Conservation (phyloP, 306 rosid genomes). For the Alnus rubra region DNA sequence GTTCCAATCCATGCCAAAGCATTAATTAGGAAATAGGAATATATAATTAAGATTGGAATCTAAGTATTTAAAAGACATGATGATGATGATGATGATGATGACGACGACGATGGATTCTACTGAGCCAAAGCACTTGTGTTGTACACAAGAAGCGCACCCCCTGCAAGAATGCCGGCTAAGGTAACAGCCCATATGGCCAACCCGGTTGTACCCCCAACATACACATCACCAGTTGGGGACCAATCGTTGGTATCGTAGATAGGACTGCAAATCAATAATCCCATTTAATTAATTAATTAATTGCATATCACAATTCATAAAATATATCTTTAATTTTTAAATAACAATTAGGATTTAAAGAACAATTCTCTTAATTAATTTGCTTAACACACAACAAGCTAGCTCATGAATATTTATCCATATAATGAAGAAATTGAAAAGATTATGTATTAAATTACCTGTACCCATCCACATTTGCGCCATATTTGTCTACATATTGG, state of each 20-base stretch:
- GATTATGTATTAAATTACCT: slow-evolving; percentile 48
- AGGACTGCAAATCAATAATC: slow-evolving; percentile 57
- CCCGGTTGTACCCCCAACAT: slow-evolving; percentile 81
- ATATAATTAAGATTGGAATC: slow-evolving; percentile 20
- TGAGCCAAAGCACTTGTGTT: slow-evolving; percentile 92
- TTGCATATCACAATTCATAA: too few species aligned
- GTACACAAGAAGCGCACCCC: slow-evolving; percentile 97
- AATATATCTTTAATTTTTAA: too few species aligned
- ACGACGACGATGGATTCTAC: slow-evolving; percentile 55
- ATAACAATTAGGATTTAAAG: too few species aligned
- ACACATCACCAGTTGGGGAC: slow-evolving; percentile 84
- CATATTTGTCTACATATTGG: slow-evolving; percentile 95
- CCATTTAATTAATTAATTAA: neutral
- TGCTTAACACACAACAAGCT: too few species aligned
- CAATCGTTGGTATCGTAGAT: slow-evolving; percentile 72
- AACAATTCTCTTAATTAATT: too few species aligned
- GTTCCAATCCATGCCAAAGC: slow-evolving; percentile 22
- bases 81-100: too few species aligned
- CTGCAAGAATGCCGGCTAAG: slow-evolving; percentile 78
- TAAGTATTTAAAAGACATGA: slow-evolving; percentile 25
- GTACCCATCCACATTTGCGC: slow-evolving; percentile 99
- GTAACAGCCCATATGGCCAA: slow-evolving; percentile 98
- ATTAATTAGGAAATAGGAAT: slow-evolving; percentile 17
- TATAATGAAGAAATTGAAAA: neutral
- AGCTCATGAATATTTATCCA: neutral